phyloP scores from a whole-genome alignment of 1,139 yeast species.

The Taphrina deformans region DNA sequence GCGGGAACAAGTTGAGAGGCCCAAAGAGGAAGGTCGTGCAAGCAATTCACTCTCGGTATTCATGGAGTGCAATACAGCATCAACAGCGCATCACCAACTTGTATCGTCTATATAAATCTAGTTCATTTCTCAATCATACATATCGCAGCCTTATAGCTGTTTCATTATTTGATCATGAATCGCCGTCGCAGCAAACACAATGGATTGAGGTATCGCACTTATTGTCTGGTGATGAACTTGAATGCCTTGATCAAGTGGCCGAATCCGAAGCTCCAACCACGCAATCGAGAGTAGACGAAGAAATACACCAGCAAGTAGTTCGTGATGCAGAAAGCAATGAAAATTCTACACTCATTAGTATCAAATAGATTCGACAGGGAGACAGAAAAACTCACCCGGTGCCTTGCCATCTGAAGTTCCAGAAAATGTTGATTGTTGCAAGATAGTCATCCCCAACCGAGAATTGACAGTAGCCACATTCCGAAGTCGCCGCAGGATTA shows the following conservation, averaged over 20 bases:
- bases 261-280: conserved; percentile 21
- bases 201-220: background rate
- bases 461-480: conserved; percentile 63
- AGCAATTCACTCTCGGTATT: no score
- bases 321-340: conserved; percentile 53
- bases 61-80: no score
- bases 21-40: background rate
- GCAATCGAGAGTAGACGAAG: conserved; percentile 50
- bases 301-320: conserved; percentile 43
- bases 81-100: no score
- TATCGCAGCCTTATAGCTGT: no score
- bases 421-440: conserved; percentile 50
- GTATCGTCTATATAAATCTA: background rate
- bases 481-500: conserved; percentile 47
- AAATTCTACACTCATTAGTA: conserved; percentile 51
- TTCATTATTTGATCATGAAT: background rate
- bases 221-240: conserved; percentile 1
- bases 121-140: no score
- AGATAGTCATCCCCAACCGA: conserved; percentile 58
- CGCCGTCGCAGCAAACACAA: background rate
- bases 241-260: conserved; percentile 5
- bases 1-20: background rate
- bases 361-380: conserved; percentile 42
- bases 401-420: conserved; percentile 58
- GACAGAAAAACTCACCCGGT: background rate